Evolutionary conservation across 805 yeast species (phyloP).

Genomic region (Ogataea nonfermentans): DNA sequence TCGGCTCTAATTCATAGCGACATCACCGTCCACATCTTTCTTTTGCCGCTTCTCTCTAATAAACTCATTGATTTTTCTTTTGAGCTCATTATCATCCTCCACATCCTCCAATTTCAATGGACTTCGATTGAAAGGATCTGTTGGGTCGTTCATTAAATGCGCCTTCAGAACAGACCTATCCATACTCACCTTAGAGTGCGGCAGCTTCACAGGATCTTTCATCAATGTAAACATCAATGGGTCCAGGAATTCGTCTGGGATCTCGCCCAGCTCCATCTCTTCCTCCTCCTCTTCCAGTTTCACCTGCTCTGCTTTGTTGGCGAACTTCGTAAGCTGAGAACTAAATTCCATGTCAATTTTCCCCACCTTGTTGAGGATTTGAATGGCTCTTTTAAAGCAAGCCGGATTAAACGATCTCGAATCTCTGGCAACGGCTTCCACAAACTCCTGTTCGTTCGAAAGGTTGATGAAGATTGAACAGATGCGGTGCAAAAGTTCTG

Average conservation of each 20-base stretch:
- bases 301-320: slow-evolving; percentile 59
- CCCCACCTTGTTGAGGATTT: slow-evolving; percentile 55
- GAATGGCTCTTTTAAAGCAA: slow-evolving; percentile 68
- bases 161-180: slow-evolving; percentile 92
- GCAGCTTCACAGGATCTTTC: slow-evolving; percentile 96
- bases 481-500: slow-evolving; percentile 61
- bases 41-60: slow-evolving; percentile 41
- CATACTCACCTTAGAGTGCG: slow-evolving; percentile 78
- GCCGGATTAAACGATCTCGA: slow-evolving; percentile 78
- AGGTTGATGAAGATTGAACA: slow-evolving; percentile 76
- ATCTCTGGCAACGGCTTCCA: slow-evolving; percentile 82
- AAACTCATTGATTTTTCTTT: slow-evolving; percentile 57
- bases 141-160: slow-evolving; percentile 89
- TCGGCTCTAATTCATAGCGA: slow-evolving; percentile 16
- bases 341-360: slow-evolving; percentile 55
- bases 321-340: slow-evolving; percentile 51
- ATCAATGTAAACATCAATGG: slow-evolving; percentile 94
- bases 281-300: slow-evolving; percentile 70
- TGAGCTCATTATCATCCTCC: slow-evolving; percentile 70
- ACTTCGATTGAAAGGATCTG: slow-evolving; percentile 95
- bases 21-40: slow-evolving; percentile 27
- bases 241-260: slow-evolving; percentile 95
- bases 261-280: slow-evolving; percentile 85
- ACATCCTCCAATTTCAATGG: slow-evolving; percentile 91
- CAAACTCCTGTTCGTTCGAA: slow-evolving; percentile 60